Percentiles rank a stretch among this genome's conserved stretches.
phyloP scores from a whole-genome alignment of 1,139 yeast species.

The Yamadazyma aaseri region DNA sequence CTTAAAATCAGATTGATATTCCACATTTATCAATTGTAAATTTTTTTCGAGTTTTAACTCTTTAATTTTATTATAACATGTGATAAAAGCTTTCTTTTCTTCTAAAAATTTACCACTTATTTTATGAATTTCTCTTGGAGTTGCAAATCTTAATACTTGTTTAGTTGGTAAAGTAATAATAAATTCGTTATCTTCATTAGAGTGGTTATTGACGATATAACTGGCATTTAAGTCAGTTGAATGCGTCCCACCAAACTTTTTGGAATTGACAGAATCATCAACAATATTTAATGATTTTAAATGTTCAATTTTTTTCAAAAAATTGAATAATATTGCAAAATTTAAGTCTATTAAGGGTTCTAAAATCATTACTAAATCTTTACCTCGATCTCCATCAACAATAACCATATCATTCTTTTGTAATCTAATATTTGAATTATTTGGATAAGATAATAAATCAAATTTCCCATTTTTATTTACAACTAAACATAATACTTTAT shows the following conservation, averaged over 20 bases:
- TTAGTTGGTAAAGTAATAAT: slow-evolving; percentile 48
- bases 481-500: slow-evolving; percentile 46
- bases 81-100: slow-evolving; percentile 47
- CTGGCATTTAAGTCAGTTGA: slow-evolving; percentile 39
- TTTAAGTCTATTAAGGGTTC: slow-evolving; percentile 45
- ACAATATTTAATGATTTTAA: slow-evolving; percentile 64
- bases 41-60: slow-evolving; percentile 40
- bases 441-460: slow-evolving; percentile 47
- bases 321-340: slow-evolving; percentile 74
- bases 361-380: slow-evolving; percentile 50
- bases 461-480: slow-evolving; percentile 58
- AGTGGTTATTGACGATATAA: slow-evolving; percentile 38
- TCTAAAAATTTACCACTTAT: slow-evolving; percentile 45
- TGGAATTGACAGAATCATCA: slow-evolving; percentile 23
- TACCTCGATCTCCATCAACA: slow-evolving; percentile 53
- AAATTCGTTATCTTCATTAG: slow-evolving; percentile 45
- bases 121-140: slow-evolving; percentile 47
- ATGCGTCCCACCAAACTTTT: slow-evolving; percentile 37
- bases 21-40: slow-evolving; percentile 66
- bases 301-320: slow-evolving; percentile 74
- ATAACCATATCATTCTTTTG: slow-evolving; percentile 46
- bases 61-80: slow-evolving; percentile 45
- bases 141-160: slow-evolving; percentile 49
- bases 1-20: slow-evolving; percentile 92
- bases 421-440: slow-evolving; percentile 51